Conservation (phyloP, 257 asterid species). For the Gentiana straminea region DNA sequence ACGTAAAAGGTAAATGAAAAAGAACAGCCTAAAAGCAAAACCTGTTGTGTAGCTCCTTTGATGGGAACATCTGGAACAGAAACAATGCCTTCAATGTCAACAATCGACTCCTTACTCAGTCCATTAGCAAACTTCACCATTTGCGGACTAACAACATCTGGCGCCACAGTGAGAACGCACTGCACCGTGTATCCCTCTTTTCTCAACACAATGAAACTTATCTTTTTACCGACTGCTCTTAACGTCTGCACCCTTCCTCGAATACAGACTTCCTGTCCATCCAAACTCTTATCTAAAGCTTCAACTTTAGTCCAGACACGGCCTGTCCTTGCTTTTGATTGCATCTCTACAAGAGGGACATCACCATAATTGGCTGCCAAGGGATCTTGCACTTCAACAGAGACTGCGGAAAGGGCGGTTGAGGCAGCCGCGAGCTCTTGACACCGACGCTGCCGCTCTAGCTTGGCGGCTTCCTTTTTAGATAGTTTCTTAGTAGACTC, state of each 20-base stretch:
- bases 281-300: constrained; percentile 26
- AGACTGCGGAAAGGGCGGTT: constrained; percentile 30
- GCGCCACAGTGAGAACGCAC: constrained; percentile 55
- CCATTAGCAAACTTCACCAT: constrained; percentile 71
- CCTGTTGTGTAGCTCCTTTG: constrained; percentile 86
- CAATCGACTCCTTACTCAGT: constrained; percentile 58
- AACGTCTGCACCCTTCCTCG: constrained; percentile 75
- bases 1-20: too few species aligned
- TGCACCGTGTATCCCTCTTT: constrained; percentile 73
- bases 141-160: constrained; percentile 57
- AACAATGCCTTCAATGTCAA: constrained; percentile 65
- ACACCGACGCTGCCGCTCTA: constrained; percentile 53
- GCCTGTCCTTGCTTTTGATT: constrained; percentile 61
- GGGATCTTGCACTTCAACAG: constrained; percentile 39
- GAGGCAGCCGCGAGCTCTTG: constrained; percentile 47
- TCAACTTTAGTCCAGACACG: constrained; percentile 62
- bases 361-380: constrained; percentile 66
- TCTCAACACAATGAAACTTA: constrained; percentile 73
- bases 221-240: constrained; percentile 64
- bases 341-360: constrained; percentile 44
- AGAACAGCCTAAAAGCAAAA: constrained; percentile 5
- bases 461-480: constrained; percentile 71
- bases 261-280: constrained; percentile 40
- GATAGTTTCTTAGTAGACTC: constrained; percentile 35
- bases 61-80: constrained; percentile 52